These are phyloP conservation scores for Penicillium macrosclerotiorum DNA, from an alignment of 495 filamentous ascomycete species.

Conservation along the genomic window DNA sequence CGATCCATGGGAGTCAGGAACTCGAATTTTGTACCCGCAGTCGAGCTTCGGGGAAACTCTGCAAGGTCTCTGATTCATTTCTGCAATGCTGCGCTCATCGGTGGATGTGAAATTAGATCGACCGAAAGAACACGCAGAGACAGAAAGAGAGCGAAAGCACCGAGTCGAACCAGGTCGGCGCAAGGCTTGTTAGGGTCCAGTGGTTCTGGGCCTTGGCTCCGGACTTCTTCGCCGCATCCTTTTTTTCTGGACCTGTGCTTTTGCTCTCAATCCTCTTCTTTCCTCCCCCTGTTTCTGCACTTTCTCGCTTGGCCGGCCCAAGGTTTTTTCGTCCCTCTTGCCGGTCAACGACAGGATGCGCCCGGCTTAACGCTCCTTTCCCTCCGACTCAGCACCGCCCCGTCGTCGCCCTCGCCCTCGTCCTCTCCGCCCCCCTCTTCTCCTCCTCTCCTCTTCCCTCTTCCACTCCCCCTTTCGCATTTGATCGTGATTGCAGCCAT, in stretches of 20 bases:
- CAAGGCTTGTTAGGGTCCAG: constrained; percentile 12
- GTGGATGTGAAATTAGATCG: too few species aligned
- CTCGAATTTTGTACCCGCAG: too few species aligned
- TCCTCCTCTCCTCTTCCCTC: constrained; percentile 9
- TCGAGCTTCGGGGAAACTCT: too few species aligned
- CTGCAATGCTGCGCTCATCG: too few species aligned
- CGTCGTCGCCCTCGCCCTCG: constrained; percentile 1
- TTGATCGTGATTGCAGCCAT: constrained; percentile 23
- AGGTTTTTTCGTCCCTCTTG: constrained; percentile 9
- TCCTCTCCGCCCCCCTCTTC: constrained; percentile 7
- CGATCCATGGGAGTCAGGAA: too few species aligned
- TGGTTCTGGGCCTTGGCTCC: constrained; percentile 17
- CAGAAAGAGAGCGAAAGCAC: not conserved
- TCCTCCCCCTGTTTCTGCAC: constrained; percentile 3
- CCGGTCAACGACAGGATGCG: constrained; percentile 16
- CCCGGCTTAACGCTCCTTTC: constrained; percentile 14
- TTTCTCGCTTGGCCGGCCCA: constrained; percentile 23
- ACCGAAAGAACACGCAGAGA: too few species aligned
- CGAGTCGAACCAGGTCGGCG: not conserved
- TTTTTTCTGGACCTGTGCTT: constrained; percentile 5
- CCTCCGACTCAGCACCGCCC: constrained; percentile 2
- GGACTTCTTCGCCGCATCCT: constrained; percentile 19
- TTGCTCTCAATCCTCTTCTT: constrained; percentile 1
- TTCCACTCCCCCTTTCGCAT: constrained; percentile 1
- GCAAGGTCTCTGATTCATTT: too few species aligned